phyloP scores from a whole-genome alignment of 306 rosid species.

The Alnus rubra region DNA sequence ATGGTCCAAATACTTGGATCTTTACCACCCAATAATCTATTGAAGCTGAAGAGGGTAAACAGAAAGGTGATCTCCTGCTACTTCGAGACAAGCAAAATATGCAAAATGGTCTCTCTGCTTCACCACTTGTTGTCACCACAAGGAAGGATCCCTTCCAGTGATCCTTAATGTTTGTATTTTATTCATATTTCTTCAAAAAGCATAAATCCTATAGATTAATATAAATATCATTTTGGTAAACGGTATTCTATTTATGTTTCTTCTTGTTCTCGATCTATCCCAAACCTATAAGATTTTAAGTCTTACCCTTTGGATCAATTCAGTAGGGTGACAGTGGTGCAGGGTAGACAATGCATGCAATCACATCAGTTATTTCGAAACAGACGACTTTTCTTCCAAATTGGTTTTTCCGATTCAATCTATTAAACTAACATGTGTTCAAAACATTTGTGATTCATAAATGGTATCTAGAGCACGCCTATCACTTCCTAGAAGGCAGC shows the following conservation, averaged over 20 bases:
- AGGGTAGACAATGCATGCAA: no score
- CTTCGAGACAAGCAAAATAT: constrained; percentile 27
- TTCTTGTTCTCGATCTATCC: not conserved
- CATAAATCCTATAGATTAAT: not conserved
- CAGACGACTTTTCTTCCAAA: no score
- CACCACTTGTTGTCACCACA: constrained; percentile 42
- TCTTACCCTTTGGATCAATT: not conserved
- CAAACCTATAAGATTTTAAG: not conserved
- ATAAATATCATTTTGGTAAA: not conserved
- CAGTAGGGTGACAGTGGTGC: no score
- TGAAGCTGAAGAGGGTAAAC: constrained; percentile 22
- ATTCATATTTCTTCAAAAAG: not conserved
- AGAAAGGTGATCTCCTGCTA: constrained; percentile 30
- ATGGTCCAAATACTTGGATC: constrained; percentile 59
- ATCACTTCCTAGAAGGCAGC: no score
- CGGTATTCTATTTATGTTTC: not conserved
- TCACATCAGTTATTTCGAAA: no score
- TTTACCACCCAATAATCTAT: constrained; percentile 27
- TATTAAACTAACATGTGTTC: no score
- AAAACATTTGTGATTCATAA: no score
- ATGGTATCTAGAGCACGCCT: no score
- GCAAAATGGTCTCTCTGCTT: constrained; percentile 32
- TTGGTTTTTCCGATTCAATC: no score
- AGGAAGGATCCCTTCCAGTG: constrained; percentile 26
- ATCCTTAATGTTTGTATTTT: not conserved